Evolutionary conservation across 163 green algal genomes (phyloP), one percentile per base, ranked within the genome.

Genomic region (Trebouxiophyceae sp.): DNA sequence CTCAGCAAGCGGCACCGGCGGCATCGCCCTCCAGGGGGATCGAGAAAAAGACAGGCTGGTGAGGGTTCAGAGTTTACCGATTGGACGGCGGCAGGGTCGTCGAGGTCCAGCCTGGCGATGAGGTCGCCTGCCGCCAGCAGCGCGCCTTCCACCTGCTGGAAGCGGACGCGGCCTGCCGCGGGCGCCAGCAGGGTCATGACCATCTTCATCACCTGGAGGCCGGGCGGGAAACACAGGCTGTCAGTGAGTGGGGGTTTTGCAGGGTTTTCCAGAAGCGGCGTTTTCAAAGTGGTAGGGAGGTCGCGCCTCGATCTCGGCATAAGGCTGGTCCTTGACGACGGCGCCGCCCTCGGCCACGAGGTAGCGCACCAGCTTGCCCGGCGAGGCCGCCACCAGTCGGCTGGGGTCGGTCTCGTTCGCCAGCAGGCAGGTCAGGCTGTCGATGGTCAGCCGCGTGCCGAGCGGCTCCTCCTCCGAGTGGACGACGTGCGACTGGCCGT

Each of bases 321-420:
- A 97, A 0, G 88, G 73, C 67, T 88, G 66, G 71, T 93, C 88
- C 7, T 75, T 58, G 4, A 74, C 66, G 7, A 97, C 78, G 56
- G 87, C 79, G 2, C 47, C 69, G 33, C 88, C 89, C 45, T 95
- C 81, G 4, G 80, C 66, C 57, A 96, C 81, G 34, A 98, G 81
- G 72, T 88, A 88, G 29, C 92, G 80, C 54, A 97, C 75, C 19
- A 99, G 86, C 81, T 97, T 97, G 66, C 93, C 95, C 7, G 90
- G 84, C n/a, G 78, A 89, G 8, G 80, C 67, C 16, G 87, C 76
- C 26, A 86, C 46, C 45, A 96, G 73, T 30, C 69, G 68, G 3
- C 74, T 80, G 30, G 80, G 78, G 70, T 77, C 71, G 6, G 50
- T 73, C 81, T 97, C 91, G 66, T 91, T 93, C 56, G 82, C 85